Percentiles rank a stretch among this genome's conserved stretches.
phyloP scores from a whole-genome alignment of 139 green algal species.

The Gonium pectorale region DNA sequence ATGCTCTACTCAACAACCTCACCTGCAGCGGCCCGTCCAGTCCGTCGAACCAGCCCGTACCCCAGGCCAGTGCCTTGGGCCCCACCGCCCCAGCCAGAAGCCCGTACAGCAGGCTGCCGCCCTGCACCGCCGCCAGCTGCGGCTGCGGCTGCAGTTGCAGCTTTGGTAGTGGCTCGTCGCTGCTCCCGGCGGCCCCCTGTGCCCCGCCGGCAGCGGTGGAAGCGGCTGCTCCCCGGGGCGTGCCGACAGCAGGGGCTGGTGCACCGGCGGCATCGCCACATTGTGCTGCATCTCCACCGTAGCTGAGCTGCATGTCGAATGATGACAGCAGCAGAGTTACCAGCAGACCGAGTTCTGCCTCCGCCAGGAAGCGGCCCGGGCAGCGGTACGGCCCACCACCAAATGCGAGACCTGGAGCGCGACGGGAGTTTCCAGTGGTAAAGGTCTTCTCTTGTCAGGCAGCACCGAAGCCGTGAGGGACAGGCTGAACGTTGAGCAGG shows the following conservation, averaged over 20 bases:
- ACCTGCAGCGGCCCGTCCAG: constrained; percentile 26
- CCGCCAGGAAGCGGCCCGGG: constrained; percentile 80
- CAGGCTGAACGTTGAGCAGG: too few relatives aligned
- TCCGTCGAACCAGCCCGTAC: constrained; percentile 37
- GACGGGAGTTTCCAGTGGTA: too few relatives aligned
- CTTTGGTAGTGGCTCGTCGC: too few relatives aligned
- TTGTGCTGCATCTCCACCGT: not conserved
- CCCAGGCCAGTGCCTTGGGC: not conserved
- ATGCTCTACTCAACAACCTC: constrained; percentile 5
- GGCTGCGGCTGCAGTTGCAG: not conserved
- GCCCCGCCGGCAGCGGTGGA: not conserved
- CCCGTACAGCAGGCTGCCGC: constrained; percentile 1
- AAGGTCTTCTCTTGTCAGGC: too few relatives aligned
- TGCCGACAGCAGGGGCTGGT: not conserved
- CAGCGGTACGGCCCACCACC: constrained; percentile 71
- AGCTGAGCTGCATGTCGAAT: constrained; percentile 38
- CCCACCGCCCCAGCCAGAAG: not conserved
- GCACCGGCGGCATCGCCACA: not conserved
- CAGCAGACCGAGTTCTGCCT: constrained; percentile 77
- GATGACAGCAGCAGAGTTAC: constrained; percentile 63
- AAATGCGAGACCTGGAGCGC: constrained; percentile 49
- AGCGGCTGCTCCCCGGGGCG: not conserved
- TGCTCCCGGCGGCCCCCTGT: too few relatives aligned
- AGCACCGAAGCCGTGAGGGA: too few relatives aligned
- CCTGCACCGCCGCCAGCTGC: not conserved